phyloP scores from a whole-genome alignment of 768 basidiomycete genomes.

The Cystobasidium ongulense region DNA sequence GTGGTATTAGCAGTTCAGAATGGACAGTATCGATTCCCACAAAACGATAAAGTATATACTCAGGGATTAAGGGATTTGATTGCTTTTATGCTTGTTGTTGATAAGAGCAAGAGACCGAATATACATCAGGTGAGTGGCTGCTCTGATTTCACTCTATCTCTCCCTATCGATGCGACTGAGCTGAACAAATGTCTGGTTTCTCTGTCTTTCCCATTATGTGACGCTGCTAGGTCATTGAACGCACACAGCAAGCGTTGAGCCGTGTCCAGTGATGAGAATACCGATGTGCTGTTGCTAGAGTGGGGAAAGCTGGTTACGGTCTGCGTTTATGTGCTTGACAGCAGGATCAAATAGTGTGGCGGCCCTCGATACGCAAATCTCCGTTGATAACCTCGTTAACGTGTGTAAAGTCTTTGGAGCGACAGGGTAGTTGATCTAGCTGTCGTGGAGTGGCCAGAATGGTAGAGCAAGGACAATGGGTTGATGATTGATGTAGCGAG shows the following conservation, averaged over 20 bases:
- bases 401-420: too few relatives aligned
- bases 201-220: neutral
- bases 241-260: slow-evolving; percentile 14
- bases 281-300: neutral
- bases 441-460: too few relatives aligned
- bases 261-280: slow-evolving; percentile 6
- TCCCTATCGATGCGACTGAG: too few relatives aligned
- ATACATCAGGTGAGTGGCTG: slow-evolving; percentile 67
- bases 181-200: too few relatives aligned
- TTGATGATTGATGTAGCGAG: neutral
- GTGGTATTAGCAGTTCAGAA: slow-evolving; percentile 93
- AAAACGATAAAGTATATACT: slow-evolving; percentile 63
- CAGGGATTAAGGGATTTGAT: slow-evolving; percentile 74
- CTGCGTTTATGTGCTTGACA: too few relatives aligned
- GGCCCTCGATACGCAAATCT: too few relatives aligned
- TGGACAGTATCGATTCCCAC: slow-evolving; percentile 82
- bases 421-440: too few relatives aligned
- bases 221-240: neutral
- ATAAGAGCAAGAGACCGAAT: slow-evolving; percentile 72
- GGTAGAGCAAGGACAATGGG: too few relatives aligned
- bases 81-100: slow-evolving; percentile 70
- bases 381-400: too few relatives aligned
- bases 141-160: too few relatives aligned
- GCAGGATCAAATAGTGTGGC: too few relatives aligned
- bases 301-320: too few relatives aligned